Base-by-base conservation (phyloP, 208 protist genomes). In the Kentomonas sorsogonicus region DNA sequence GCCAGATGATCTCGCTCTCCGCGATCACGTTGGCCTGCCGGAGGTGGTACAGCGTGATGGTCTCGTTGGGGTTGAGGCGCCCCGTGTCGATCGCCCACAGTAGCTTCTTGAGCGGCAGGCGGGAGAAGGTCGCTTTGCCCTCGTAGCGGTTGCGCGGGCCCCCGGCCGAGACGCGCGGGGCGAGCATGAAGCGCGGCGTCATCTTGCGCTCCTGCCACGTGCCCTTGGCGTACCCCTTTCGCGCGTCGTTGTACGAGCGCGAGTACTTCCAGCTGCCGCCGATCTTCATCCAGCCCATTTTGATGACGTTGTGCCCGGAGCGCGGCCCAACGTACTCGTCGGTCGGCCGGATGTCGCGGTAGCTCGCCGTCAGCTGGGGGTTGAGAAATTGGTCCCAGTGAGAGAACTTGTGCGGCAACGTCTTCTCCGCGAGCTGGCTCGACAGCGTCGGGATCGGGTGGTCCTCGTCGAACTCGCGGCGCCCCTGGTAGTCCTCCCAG, bases 251-350 rank as follows among this genome's bases (percentile, higher is more conserved):
- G 72, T 89, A 91, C 41, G 74, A 72, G 20, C 84, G 77, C 7
- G 83, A 60, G 60, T 92, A 93, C 69, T 86, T 89, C 84, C 85
- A 93, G 63, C 83, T 92, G 13, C 84, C 82, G 31, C 89, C 89
- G 34, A 93, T 91, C 68, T 92, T 91, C 79, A 92, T 90, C 89
- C 89, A 95, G 22, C 89, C 89, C 77, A 95, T 86, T 47, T 82
- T 87, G 56, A 86, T 89, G 53, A 95, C 71, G 59, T 90, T 89
- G 62, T 93, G 80, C 0, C 89, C 89, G 50, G 70, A 80, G 31
- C 89, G 85, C 6, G 73, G 75, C 16, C 89, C 89, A 16, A 95
- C 83, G 62, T 90, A 95, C 61, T 95, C 83, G 20, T 81, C 79
- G 10, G 83, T 80, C 36, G 81, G 69, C 5, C 79, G 89, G 39